These are phyloP conservation scores for Blepharisma japonicum DNA, from an alignment of 73 alveolate species.

Conservation along the genomic window DNA sequence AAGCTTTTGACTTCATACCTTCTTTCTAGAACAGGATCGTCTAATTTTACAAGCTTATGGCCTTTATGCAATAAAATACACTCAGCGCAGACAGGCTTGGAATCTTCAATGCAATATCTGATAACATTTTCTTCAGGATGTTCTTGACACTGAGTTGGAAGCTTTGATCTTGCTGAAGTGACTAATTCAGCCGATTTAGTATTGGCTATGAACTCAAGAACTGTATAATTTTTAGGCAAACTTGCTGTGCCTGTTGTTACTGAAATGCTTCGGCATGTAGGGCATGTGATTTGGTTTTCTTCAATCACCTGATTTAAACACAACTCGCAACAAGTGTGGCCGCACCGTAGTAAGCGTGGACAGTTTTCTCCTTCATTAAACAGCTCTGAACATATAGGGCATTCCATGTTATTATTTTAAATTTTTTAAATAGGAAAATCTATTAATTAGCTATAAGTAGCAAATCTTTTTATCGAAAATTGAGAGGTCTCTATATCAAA, in stretches of 20 bases:
- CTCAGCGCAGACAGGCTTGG: conserved; percentile 7
- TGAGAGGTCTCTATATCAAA: conserved; percentile 7
- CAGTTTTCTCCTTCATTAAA: conserved; percentile 46
- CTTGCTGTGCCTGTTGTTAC: conserved; percentile 48
- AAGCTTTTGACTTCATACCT: not conserved
- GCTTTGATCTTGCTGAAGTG: not conserved
- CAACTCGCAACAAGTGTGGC: conserved; percentile 69
- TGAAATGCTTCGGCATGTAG: conserved; percentile 42
- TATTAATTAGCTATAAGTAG: too few relatives aligned
- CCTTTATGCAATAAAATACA: conserved; percentile 21
- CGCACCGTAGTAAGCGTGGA: conserved; percentile 55
- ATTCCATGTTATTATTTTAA: conserved; percentile 12
- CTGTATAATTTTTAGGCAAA: conserved; percentile 62
- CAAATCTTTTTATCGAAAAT: not conserved
- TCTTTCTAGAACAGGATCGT: not conserved
- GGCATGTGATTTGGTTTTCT: conserved; percentile 49
- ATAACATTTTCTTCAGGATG: conserved; percentile 24
- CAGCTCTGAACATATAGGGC: conserved; percentile 56
- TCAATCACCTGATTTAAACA: conserved; percentile 50
- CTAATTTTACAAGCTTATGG: conserved; percentile 21
- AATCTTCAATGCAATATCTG: conserved; percentile 23
- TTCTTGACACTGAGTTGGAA: not conserved
- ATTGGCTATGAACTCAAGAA: conserved; percentile 36
- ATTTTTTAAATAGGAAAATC: not conserved
- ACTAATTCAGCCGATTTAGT: not conserved